phyloP scores from a whole-genome alignment of 148 eudicot species.

The Persicaria maculosa region DNA sequence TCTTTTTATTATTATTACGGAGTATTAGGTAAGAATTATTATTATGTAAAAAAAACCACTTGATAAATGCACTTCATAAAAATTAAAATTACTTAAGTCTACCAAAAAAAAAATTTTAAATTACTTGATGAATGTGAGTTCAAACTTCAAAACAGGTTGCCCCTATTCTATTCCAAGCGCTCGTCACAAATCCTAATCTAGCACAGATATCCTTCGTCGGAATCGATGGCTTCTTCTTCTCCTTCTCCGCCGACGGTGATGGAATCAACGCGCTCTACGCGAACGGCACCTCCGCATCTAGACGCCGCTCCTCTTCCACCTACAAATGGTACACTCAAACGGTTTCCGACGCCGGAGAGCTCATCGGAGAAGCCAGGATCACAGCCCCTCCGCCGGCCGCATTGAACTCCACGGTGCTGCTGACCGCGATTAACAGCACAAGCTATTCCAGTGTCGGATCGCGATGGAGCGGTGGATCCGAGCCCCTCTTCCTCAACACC shows the following conservation, averaged over 20 bases:
- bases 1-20: no score
- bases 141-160: conserved; percentile 6
- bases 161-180: not conserved
- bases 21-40: no score
- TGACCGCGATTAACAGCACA: not conserved
- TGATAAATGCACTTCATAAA: no score
- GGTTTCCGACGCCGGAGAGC: conserved; percentile 14
- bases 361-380: not conserved
- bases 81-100: no score
- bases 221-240: conserved; percentile 48
- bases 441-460: not conserved
- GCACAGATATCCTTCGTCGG: conserved; percentile 52
- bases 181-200: conserved; percentile 22
- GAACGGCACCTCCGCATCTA: conserved; percentile 25
- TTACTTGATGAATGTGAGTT: not conserved
- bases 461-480: no score
- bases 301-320: conserved; percentile 31
- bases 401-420: not conserved
- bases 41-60: no score
- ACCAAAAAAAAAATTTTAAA: no score
- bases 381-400: not conserved
- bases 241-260: conserved; percentile 25
- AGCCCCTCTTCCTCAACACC: no score
- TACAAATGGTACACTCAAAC: conserved; percentile 15
- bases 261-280: conserved; percentile 39